Conservation (phyloP, 192 early-diverging fungal genomes). For the Hyaloraphidium curvatum region DNA sequence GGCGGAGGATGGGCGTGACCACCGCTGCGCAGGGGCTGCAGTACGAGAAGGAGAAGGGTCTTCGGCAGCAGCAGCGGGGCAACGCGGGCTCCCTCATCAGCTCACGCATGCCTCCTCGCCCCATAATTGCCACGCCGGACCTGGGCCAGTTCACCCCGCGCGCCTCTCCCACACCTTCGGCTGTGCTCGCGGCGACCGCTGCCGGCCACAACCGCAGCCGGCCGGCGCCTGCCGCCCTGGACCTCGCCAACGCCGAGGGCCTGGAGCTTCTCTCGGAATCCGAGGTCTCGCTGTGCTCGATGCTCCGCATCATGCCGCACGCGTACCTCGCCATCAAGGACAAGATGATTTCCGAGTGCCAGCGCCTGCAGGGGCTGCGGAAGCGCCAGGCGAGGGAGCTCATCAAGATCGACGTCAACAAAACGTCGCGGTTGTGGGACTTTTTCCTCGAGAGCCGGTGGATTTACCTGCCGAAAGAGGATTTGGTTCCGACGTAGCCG, state of each 20-base stretch:
- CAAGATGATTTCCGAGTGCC: slow-evolving; percentile 66
- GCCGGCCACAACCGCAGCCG: neutral
- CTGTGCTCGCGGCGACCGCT: neutral
- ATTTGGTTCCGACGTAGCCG: no score
- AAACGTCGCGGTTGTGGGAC: slow-evolving; percentile 24
- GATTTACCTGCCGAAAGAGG: no score
- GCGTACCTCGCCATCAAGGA: slow-evolving; percentile 91
- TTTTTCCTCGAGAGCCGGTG: no score
- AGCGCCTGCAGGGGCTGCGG: slow-evolving; percentile 45
- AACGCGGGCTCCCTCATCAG: neutral
- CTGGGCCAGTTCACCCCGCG: no score
- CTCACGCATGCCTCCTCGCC: neutral
- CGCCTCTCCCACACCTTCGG: no score
- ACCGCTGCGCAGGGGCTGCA: slow-evolving; percentile 48
- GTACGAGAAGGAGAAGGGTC: slow-evolving; percentile 18
- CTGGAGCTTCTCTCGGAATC: slow-evolving; percentile 59
- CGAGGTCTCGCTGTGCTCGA: slow-evolving; percentile 66
- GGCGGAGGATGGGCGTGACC: slow-evolving; percentile 71
- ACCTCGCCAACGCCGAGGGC: slow-evolving; percentile 66
- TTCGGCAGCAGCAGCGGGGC: neutral
- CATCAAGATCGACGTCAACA: slow-evolving; percentile 84
- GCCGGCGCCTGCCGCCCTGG: slow-evolving; percentile 35
- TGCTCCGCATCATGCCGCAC: slow-evolving; percentile 63
- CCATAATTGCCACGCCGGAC: neutral
- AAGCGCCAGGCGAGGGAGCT: slow-evolving; percentile 53